phyloP scores from a whole-genome alignment of 2,329 filamentous ascomycete species.

The Zasmidium angulare region DNA sequence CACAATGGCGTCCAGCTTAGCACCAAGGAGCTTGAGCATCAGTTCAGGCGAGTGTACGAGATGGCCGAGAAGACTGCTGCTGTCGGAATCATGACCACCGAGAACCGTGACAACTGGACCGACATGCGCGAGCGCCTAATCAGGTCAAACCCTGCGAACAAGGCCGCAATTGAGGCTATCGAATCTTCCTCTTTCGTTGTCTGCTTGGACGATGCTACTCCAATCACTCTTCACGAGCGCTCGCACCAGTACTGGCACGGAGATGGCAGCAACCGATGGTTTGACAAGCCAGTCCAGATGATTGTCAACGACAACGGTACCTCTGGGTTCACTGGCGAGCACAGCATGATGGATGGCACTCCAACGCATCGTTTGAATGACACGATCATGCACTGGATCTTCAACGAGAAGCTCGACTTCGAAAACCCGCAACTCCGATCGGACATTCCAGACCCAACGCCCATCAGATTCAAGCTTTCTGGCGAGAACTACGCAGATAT shows the following conservation, averaged over 20 bases:
- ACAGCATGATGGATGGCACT: slow-evolving; percentile 99
- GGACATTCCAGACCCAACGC: slow-evolving; percentile 75
- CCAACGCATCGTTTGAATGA: slow-evolving; percentile 97
- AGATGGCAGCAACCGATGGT: slow-evolving; percentile 94
- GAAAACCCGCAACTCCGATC: slow-evolving; percentile 75
- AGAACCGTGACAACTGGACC: slow-evolving; percentile 92
- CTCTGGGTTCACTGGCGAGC: slow-evolving; percentile 95
- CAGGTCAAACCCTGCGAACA: slow-evolving; percentile 75
- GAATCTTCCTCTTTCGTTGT: slow-evolving; percentile 88
- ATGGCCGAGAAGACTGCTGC: slow-evolving; percentile 70
- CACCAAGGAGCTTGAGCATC: slow-evolving; percentile 82
- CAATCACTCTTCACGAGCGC: slow-evolving; percentile 92
- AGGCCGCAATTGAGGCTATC: slow-evolving; percentile 72
- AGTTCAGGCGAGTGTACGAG: slow-evolving; percentile 83
- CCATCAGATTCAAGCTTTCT: slow-evolving; percentile 76
- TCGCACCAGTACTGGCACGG: slow-evolving; percentile 98
- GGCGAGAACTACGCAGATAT: slow-evolving; percentile 75
- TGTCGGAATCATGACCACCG: slow-evolving; percentile 81
- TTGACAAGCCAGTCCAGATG: slow-evolving; percentile 96
- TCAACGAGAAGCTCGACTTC: slow-evolving; percentile 92
- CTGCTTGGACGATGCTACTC: slow-evolving; percentile 87
- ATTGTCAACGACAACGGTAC: slow-evolving; percentile 98
- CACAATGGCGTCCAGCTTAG: slow-evolving; percentile 84
- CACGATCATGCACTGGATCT: slow-evolving; percentile 87
- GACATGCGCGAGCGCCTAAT: slow-evolving; percentile 75